Percentiles rank a stretch among this genome's conserved stretches.
Conservation (phyloP, 257 asterid genomes). For the Forsythia suspensa region DNA sequence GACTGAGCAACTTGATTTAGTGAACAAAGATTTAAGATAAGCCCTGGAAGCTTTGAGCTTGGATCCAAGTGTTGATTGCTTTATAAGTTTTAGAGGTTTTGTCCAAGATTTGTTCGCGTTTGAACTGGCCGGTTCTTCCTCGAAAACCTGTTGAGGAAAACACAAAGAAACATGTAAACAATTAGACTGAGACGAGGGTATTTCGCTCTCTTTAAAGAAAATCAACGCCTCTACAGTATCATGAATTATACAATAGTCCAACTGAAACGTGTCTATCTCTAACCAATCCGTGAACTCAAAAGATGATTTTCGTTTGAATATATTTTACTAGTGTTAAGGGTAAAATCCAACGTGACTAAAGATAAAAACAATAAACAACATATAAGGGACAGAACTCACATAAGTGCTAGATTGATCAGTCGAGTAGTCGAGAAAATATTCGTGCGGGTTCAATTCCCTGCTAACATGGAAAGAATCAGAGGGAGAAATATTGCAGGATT, state of each 20-base stretch:
- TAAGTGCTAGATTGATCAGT: slow-evolving; percentile 14
- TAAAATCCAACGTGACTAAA: not conserved
- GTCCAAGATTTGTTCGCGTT: slow-evolving; percentile 49
- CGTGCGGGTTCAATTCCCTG: slow-evolving; percentile 52
- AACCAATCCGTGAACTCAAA: too few relatives aligned
- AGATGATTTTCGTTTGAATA: too few relatives aligned
- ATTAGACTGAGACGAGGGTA: not conserved
- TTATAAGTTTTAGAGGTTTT: slow-evolving; percentile 44
- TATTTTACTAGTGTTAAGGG: not conserved
- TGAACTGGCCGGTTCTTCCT: not conserved
- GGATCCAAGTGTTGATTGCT: slow-evolving; percentile 40
- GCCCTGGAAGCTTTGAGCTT: slow-evolving; percentile 60
- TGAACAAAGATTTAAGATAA: slow-evolving; percentile 63
- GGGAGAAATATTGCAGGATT: slow-evolving; percentile 72
- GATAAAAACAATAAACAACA: not conserved
- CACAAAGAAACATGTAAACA: not conserved
- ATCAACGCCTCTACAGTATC: not conserved
- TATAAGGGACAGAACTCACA: not conserved
- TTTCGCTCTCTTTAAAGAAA: not conserved
- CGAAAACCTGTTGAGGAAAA: not conserved
- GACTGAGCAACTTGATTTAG: slow-evolving; percentile 61
- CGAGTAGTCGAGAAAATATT: slow-evolving; percentile 39
- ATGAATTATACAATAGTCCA: too few relatives aligned
- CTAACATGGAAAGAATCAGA: slow-evolving; percentile 69
- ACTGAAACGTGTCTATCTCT: too few relatives aligned